Evolutionary conservation across 2,329 filamentous ascomycete genomes (phyloP), one percentile per base, ranked within the genome.

Genomic region (Aureobasidium sp.): DNA sequence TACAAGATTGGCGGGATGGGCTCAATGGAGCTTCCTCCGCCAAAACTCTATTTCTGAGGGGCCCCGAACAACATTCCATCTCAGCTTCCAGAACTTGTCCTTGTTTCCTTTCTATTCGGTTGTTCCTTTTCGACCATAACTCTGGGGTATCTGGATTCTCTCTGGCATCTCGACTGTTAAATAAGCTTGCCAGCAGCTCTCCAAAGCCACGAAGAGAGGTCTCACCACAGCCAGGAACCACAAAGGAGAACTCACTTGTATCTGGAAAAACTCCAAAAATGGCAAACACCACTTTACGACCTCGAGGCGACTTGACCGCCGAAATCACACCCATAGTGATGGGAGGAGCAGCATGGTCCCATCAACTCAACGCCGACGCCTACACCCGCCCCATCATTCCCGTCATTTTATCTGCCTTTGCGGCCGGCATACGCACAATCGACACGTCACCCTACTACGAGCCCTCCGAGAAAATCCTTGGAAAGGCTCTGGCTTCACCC

Each of bases 361-460:
- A 82, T 65, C 90, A 91, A 72, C 90, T 90, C 73, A 87, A 90
- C 69, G 72, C 79, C 29, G 83, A 89, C 70, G 87, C 88, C 1
- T 81, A 80, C 66, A 80, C 76, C 0, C 77, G 91, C 70, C 87
- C 88, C 59, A 86, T 86, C 60, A 80, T 79, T 57, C 78, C 82
- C 57, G 88, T 93, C 62, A 82, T 93, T 63, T 79, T 82, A 11
- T 82, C 81, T 59, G 87, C 89, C 9, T 83, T 93, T 63, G 77
- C 83, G 52, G 81, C 86, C 36, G 86, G 87, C 65, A 79, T 92
- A 65, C 79, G 79, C 67, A 88, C 85, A 65, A 91, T 94, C 75
- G 90, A 93, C 74, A 93, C 89, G 0, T 91, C 87, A 1, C 88
- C 90, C 0, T 93, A 93, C 81, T 94, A 93, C 75, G 89, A 89